These are phyloP conservation scores for Alternaria atra DNA, from an alignment of 2,329 filamentous ascomycete species.

Conservation along the genomic window DNA sequence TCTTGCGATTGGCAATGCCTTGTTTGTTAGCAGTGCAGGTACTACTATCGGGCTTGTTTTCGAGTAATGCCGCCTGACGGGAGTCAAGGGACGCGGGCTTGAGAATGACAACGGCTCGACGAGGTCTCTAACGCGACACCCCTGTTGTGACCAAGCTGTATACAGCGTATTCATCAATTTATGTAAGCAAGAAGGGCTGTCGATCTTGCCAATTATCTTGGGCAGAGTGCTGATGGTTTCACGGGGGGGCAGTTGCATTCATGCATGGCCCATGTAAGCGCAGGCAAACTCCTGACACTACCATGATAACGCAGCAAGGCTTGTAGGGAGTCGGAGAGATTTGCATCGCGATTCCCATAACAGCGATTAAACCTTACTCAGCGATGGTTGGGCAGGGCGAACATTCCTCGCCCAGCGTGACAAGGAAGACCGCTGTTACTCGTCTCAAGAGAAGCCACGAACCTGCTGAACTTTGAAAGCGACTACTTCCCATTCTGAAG, in stretches of 20 bases:
- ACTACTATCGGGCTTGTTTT: background rate
- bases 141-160: slow-evolving; percentile 16
- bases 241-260: background rate
- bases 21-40: slow-evolving; percentile 4
- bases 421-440: slow-evolving; percentile 12
- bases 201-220: slow-evolving; percentile 4
- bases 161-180: slow-evolving; percentile 8
- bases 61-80: slow-evolving; percentile 13
- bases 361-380: background rate
- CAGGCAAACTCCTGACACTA: background rate
- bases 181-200: slow-evolving; percentile 11
- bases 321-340: background rate
- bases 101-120: slow-evolving; percentile 2
- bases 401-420: background rate
- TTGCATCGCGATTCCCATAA: slow-evolving; percentile 2
- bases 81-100: slow-evolving; percentile 1
- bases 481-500: background rate
- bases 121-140: slow-evolving; percentile 1
- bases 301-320: background rate
- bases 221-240: slow-evolving; percentile 4
- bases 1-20: background rate
- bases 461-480: background rate
- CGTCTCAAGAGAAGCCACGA: background rate
- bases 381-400: background rate
- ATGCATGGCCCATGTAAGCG: slow-evolving; percentile 1